Percentiles rank a stretch among this genome's conserved stretches.
These are phyloP conservation scores for Aureobasidium sp. DNA, from an alignment of 2,329 filamentous ascomycete genomes.

Conservation along the genomic window DNA sequence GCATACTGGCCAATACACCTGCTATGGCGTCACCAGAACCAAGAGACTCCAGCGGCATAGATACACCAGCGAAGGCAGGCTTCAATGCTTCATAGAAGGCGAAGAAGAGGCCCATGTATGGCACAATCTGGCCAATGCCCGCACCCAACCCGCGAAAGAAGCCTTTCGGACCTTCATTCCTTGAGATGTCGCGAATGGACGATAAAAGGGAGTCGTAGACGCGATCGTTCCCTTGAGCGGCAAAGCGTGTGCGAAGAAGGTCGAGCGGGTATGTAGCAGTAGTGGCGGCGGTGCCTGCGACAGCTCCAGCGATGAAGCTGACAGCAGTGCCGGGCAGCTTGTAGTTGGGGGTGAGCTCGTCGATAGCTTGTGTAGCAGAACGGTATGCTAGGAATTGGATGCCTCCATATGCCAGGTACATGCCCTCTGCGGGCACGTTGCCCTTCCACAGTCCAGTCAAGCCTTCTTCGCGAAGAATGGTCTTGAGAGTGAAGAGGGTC, in stretches of 20 bases:
- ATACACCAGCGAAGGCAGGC: conserved; percentile 32
- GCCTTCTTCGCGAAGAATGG: conserved; percentile 71
- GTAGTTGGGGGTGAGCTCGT: conserved; percentile 38
- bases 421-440: conserved; percentile 87
- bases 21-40: conserved; percentile 77
- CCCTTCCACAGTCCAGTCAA: conserved; percentile 89
- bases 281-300: conserved; percentile 75
- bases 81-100: conserved; percentile 71
- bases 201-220: conserved; percentile 66
- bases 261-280: conserved; percentile 85
- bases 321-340: conserved; percentile 57
- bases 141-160: conserved; percentile 86
- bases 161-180: conserved; percentile 64
- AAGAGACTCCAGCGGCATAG: conserved; percentile 48
- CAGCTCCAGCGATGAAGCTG: conserved; percentile 74
- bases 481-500: conserved; percentile 58
- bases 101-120: conserved; percentile 97
- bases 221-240: conserved; percentile 75
- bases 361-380: conserved; percentile 58
- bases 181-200: conserved; percentile 63
- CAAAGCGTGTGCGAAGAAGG: conserved; percentile 86
- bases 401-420: conserved; percentile 87
- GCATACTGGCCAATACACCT: conserved; percentile 67
- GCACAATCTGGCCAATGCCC: conserved; percentile 77
- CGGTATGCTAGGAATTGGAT: conserved; percentile 88